Conservation (phyloP, 164 flowering plant species). For the Stephania japonica region DNA sequence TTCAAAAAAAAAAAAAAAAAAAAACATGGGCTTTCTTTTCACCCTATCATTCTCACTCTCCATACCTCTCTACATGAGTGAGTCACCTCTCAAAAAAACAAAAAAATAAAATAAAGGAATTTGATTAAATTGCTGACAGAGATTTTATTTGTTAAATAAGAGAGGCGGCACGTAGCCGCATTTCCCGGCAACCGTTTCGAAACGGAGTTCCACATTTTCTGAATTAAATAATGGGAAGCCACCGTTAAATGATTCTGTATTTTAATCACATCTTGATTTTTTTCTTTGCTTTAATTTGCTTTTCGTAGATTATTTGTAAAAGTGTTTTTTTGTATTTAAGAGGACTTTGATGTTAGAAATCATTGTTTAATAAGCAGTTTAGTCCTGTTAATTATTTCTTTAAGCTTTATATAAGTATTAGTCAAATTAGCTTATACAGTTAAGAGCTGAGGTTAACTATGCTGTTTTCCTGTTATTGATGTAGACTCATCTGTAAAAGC, state of each 20-base stretch:
- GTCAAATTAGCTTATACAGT: neutral
- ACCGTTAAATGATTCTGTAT: neutral
- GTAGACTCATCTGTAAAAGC: neutral
- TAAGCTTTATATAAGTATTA: neutral
- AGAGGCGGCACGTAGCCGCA: constrained; percentile 77
- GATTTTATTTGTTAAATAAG: neutral
- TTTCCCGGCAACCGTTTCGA: constrained; percentile 49
- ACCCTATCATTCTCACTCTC: neutral
- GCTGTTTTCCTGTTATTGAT: neutral
- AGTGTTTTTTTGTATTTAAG: neutral
- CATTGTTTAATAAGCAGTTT: neutral
- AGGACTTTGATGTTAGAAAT: neutral
- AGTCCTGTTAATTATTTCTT: neutral
- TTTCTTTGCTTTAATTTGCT: neutral
- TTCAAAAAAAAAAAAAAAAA: too few species aligned
- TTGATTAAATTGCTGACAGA: neutral
- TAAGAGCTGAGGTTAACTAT: neutral
- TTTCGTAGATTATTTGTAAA: neutral
- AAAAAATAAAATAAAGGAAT: too few species aligned
- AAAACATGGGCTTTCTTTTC: too few species aligned
- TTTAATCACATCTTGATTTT: neutral
- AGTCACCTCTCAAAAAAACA: neutral
- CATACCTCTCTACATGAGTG: neutral
- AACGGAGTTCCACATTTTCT: neutral
- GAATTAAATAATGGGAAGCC: neutral